phyloP scores from a whole-genome alignment of 495 filamentous ascomycete genomes.

The Lasiosphaeria ovina region DNA sequence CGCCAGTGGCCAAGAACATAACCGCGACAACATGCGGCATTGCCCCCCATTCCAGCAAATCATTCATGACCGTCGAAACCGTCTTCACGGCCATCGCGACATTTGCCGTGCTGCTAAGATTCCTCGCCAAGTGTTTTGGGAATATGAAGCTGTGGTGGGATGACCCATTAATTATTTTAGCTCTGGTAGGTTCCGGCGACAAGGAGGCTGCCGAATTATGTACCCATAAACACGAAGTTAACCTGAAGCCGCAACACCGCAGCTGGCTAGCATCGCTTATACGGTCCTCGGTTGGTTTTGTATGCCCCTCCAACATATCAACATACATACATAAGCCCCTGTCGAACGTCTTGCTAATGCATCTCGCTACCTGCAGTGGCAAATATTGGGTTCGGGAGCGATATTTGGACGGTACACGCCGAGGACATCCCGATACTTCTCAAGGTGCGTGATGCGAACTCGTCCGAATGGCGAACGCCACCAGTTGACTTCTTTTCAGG shows the following conservation, averaged over 20 bases:
- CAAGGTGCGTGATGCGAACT: neutral
- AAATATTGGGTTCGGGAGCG: conserved; percentile 31
- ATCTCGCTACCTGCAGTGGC: conserved; percentile 7
- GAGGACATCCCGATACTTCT: conserved; percentile 25
- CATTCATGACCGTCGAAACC: conserved; percentile 9
- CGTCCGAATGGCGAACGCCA: neutral
- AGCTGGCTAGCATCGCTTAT: neutral
- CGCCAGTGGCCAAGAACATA: conserved; percentile 18
- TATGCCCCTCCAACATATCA: neutral
- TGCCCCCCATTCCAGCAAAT: conserved; percentile 6
- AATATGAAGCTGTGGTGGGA: conserved; percentile 13
- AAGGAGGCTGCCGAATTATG: conserved; percentile 3
- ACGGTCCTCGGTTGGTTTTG: neutral
- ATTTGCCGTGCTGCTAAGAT: conserved; percentile 8
- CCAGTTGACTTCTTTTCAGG: neutral
- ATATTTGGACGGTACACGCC: conserved; percentile 33
- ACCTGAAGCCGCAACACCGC: no score
- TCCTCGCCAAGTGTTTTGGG: conserved; percentile 13
- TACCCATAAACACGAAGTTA: no score
- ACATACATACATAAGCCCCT: neutral
- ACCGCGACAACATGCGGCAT: conserved; percentile 14
- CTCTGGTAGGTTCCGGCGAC: conserved; percentile 13
- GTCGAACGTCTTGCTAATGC: neutral
- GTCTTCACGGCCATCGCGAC: conserved; percentile 4
- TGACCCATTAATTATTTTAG: conserved; percentile 18